Evolutionary conservation across 257 asterid species (phyloP).

Genomic region (Ocimum tenuiflorum): DNA sequence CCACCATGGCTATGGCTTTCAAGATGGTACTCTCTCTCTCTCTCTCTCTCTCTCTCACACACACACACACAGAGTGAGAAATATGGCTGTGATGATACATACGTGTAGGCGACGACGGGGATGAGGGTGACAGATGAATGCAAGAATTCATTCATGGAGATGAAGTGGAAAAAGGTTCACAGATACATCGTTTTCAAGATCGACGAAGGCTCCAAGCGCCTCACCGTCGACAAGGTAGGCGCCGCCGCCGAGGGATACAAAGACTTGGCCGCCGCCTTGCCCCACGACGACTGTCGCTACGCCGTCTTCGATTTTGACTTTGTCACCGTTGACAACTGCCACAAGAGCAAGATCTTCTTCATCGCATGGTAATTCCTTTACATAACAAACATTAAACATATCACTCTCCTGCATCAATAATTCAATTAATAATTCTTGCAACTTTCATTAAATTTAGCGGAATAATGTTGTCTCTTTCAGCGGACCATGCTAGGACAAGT

Average conservation of each 20-base stretch:
- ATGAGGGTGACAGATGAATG: slow-evolving; percentile 91
- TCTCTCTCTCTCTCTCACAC: not conserved
- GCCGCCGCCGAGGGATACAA: slow-evolving; percentile 64
- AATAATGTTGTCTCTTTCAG: not conserved
- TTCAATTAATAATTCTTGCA: not conserved
- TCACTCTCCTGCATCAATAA: too few relatives aligned
- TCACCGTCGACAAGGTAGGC: slow-evolving; percentile 84
- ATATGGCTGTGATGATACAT: not conserved
- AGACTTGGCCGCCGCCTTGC: slow-evolving; percentile 68
- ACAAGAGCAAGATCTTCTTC: slow-evolving; percentile 91
- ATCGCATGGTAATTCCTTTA: slow-evolving; percentile 96
- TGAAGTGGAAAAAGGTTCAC: slow-evolving; percentile 89
- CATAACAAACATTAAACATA: not conserved
- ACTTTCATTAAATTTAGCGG: not conserved
- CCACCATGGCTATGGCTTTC: slow-evolving; percentile 89
- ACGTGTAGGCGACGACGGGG: slow-evolving; percentile 55
- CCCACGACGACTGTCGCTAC: slow-evolving; percentile 83
- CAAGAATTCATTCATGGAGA: slow-evolving; percentile 82
- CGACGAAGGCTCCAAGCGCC: slow-evolving; percentile 53
- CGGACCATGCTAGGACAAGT: not conserved
- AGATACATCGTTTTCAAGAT: slow-evolving; percentile 77
- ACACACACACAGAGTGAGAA: not conserved
- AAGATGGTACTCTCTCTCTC: slow-evolving; percentile 52
- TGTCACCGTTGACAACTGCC: slow-evolving; percentile 86
- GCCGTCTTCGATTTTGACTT: slow-evolving; percentile 91